A percentile compares a stretch with the other conserved stretches of the same genome.
These are phyloP conservation scores for Rhizophlyctis rosea DNA, from an alignment of 192 early-diverging fungal species.

Conservation along the genomic window DNA sequence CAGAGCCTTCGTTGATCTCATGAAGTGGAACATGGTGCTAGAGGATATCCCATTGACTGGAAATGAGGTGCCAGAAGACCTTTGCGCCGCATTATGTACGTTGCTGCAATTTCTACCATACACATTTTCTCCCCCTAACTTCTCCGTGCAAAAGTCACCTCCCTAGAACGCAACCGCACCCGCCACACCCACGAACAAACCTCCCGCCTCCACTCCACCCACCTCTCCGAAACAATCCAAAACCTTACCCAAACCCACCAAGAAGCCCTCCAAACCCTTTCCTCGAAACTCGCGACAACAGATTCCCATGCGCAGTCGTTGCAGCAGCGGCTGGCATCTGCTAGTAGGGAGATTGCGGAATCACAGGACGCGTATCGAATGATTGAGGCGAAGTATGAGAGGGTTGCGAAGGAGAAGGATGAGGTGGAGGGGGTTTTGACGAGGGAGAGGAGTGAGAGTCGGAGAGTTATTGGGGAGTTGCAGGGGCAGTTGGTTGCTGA, in stretches of 20 bases:
- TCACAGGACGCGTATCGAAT: conserved; percentile 25
- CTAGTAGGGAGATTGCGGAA: conserved; percentile 34
- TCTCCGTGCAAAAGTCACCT: conserved; percentile 6
- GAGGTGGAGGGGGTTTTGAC: conserved; percentile 17
- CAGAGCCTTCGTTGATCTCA: conserved; percentile 42
- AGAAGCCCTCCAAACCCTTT: conserved; percentile 32
- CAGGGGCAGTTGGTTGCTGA: conserved; percentile 37
- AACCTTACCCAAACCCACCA: conserved; percentile 38
- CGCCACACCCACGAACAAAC: conserved; percentile 25
- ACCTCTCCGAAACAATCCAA: conserved; percentile 40
- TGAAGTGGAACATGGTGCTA: conserved; percentile 47
- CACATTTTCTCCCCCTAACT: not conserved
- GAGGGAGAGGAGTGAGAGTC: conserved; percentile 17
- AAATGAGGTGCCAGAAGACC: conserved; percentile 57
- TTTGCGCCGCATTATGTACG: conserved; percentile 25
- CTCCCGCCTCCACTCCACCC: conserved; percentile 31
- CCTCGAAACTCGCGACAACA: conserved; percentile 28
- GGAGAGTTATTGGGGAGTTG: conserved; percentile 20
- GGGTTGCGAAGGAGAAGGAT: conserved; percentile 19
- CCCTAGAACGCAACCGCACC: conserved; percentile 44
- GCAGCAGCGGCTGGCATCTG: conserved; percentile 32
- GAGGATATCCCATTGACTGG: conserved; percentile 44
- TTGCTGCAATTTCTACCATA: not conserved
- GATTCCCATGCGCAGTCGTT: conserved; percentile 19
- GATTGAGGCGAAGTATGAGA: conserved; percentile 27